Evolutionary conservation across 805 yeast genomes (phyloP), one percentile per base, ranked within the genome.

Genomic region (Saccharomycopsis sp.): DNA sequence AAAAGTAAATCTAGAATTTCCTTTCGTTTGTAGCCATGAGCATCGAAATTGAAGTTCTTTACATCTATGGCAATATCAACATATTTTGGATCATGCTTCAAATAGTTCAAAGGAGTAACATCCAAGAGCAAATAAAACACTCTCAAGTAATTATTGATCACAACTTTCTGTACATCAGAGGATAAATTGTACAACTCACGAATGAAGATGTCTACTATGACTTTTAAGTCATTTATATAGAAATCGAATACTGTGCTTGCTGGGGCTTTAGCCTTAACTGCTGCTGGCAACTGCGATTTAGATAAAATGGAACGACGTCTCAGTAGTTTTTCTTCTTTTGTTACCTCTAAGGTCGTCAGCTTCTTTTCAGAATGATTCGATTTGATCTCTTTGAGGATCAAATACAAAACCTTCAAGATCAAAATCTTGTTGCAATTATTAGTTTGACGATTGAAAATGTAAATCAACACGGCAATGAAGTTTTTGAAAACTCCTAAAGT

Each of bases 131-230:
- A 83, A 63, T 75, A 76, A 47, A 82, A 61, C 3, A 82, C 85
- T 56, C 83, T 70, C 52, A 82, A 65, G 64, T 79, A 82, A 19
- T 79, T 72, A 63, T 78, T 77, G 52, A 78, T 77, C 54, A 73
- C 64, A 2, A 73, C 65, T 24, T 66, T 72, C 38, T 74, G 72
- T 7, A 70, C 70, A 2, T 68, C 66, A 55, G 70, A 71, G 24
- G 82, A 79, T 52, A 80, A 64, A 63, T 82, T 75, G 63, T 75
- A 78, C 63, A 82, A 67, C 63, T 82, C 86, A 44, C 87, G 64
- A 3, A 82, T 75, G 58, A 82, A 75, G n/a, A 82, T 80, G 63
- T 82, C 87, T 41, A 81, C 76, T 58, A 82, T 72, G 14, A 82
- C 80, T 66, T 80, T 80, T 56, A 82, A 66, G 65, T 82, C 87